Conservation (phyloP, 2,329 filamentous ascomycete species). For the Juglanconis oblonga region DNA sequence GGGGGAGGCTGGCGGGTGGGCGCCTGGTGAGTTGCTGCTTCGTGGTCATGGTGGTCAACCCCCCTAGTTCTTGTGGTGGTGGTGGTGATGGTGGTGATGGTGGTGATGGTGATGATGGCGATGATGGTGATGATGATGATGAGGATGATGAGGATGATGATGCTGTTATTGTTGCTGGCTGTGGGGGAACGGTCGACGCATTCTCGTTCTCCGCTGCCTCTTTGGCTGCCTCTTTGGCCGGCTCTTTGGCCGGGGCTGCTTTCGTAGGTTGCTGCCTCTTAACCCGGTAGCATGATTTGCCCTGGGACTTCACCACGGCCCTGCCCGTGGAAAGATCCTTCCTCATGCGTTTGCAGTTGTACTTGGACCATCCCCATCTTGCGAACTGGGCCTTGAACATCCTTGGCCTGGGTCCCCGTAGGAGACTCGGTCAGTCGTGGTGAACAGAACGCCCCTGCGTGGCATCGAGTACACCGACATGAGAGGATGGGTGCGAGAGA, state of each 20-base stretch:
- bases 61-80: background rate
- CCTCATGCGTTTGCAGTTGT: constrained; percentile 20
- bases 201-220: too few relatives aligned
- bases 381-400: constrained; percentile 22
- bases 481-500: background rate
- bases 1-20: background rate
- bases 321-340: constrained; percentile 17
- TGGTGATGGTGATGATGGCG: too few relatives aligned
- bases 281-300: constrained; percentile 20
- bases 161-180: background rate
- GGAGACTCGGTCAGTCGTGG: background rate
- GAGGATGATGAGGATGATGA: background rate
- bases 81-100: background rate
- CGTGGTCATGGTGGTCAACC: background rate
- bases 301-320: constrained; percentile 18
- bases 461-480: too few relatives aligned
- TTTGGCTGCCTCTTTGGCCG: background rate
- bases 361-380: constrained; percentile 20
- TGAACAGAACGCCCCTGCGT: background rate
- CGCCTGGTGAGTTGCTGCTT: background rate
- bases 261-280: constrained; percentile 8
- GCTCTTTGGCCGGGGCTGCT: background rate
- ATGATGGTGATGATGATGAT: background rate
- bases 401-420: constrained; percentile 4
- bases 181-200: too few relatives aligned